phyloP scores from a whole-genome alignment of 108 stramenopile genomes.

The Epithemia pelagica region DNA sequence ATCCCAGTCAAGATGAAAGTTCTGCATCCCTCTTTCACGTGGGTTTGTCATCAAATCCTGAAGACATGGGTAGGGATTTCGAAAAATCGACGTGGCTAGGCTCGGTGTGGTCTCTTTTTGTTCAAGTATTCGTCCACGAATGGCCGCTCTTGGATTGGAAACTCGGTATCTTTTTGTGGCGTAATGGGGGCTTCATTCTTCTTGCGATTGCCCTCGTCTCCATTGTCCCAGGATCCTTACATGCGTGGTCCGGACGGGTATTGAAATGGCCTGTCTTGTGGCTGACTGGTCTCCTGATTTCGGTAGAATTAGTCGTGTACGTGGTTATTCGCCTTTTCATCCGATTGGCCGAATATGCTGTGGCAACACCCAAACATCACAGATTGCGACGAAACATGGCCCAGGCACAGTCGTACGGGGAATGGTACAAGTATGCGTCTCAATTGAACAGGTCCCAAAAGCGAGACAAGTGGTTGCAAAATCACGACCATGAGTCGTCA shows the following conservation, averaged over 20 bases:
- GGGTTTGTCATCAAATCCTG: no score
- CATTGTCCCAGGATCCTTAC: conserved; percentile 60
- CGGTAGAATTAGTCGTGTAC: conserved; percentile 67
- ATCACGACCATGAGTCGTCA: neutral
- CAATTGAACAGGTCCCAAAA: conserved; percentile 65
- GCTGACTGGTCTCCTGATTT: conserved; percentile 62
- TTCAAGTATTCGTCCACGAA: conserved; percentile 30
- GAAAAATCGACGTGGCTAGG: no score
- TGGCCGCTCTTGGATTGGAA: conserved; percentile 70
- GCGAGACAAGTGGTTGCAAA: conserved; percentile 53
- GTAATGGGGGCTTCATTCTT: conserved; percentile 52
- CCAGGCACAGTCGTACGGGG: conserved; percentile 47
- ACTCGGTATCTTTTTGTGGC: conserved; percentile 59
- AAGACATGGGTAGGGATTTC: no score
- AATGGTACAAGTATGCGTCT: conserved; percentile 65
- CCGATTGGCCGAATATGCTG: conserved; percentile 44
- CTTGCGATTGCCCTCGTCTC: neutral
- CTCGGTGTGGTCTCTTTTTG: no score
- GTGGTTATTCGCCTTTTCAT: conserved; percentile 60
- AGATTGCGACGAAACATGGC: conserved; percentile 42
- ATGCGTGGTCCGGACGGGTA: conserved; percentile 53
- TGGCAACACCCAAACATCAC: conserved; percentile 71
- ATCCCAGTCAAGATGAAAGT: no score
- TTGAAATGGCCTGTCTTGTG: conserved; percentile 74
- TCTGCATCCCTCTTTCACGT: no score